A percentile compares a stretch with the other conserved stretches of the same genome.
These are phyloP conservation scores for Candida boidinii DNA, from an alignment of 805 yeast genomes.

Conservation along the genomic window DNA sequence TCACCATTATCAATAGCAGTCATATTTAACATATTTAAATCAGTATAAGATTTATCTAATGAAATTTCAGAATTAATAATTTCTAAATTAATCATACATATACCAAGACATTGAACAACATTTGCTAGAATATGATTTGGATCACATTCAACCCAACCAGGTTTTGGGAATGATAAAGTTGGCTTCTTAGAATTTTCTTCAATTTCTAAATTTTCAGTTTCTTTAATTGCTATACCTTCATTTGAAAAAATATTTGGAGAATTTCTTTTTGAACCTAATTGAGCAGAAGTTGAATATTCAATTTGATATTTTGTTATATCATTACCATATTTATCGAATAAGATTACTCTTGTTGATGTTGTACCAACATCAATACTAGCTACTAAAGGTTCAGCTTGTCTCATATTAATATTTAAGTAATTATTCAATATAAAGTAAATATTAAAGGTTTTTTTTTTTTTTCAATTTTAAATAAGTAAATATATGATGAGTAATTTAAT, in stretches of 20 bases:
- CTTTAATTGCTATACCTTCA: constrained; percentile 63
- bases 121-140: constrained; percentile 76
- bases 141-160: constrained; percentile 93
- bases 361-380: constrained; percentile 88
- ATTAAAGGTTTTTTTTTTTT: neutral
- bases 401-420: constrained; percentile 8
- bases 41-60: constrained; percentile 21
- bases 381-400: constrained; percentile 39
- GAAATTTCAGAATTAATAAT: constrained; percentile 40
- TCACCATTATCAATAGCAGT: too few species aligned
- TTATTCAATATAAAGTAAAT: neutral
- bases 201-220: constrained; percentile 47
- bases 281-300: constrained; percentile 74
- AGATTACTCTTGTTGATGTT: constrained; percentile 82
- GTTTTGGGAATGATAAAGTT: constrained; percentile 68
- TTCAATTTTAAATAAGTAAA: neutral
- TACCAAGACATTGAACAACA: constrained; percentile 71
- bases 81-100: constrained; percentile 49
- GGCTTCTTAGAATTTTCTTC: constrained; percentile 53
- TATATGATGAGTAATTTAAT: too few species aligned
- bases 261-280: constrained; percentile 28
- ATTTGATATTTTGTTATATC: constrained; percentile 87
- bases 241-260: constrained; percentile 56
- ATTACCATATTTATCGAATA: constrained; percentile 63
- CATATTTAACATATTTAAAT: constrained; percentile 16